Evolutionary conservation across 371 early-diverging fungal species (phyloP), one percentile per base, ranked within the genome.

Genomic region (Apophysomyces elegans): DNA sequence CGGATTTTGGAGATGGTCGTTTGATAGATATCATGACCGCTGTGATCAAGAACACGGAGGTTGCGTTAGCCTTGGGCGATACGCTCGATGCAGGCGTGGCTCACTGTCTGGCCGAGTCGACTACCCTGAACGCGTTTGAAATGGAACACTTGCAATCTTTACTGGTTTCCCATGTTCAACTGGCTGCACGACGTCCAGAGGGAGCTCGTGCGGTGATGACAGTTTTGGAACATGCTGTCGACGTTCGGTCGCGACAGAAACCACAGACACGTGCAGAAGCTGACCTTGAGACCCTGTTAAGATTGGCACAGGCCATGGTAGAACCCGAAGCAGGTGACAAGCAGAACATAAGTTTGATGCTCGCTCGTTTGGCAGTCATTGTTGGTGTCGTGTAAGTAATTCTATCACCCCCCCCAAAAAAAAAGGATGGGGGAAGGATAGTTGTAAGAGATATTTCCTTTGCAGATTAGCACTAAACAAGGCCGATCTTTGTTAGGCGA

Each of bases 71-170:
- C 7, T 32, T 80, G 66, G 61, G 62, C 0, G 79, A 78, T 18
- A 63, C 69, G 0, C 16, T 82, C 1, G 76, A 78, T 62, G 83
- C 83, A 5, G 76, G 80, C 37, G 62, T 82, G 4, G 80, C 83
- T 1, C 80, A 82, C 60, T 74, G 65, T 39, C 60, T 81, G 36
- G 76, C 81, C 2, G 61, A 75, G 16, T 73, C 81, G 3, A 75
- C 71, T 2, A 35, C 68, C 16, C 57, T 81, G 18, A 81, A 81
- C 47, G 72, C 69, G 35, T 75, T 81, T 64, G 81, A 81, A 60
- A 61, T 73, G 11, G 72, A 71, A 4, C 54, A 65, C 12, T 74
- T 74, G 54, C 70, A 75, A 37, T 5, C 18, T 4, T 56, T 81
- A n/a, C 43, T 81, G 11, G 44, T 64, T 7, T 73, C 70, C 0